Percentiles rank a stretch among this genome's conserved stretches.
Evolutionary conservation across 1,284 basidiomycete species (phyloP).

Genomic region (Coriolopsis trogii): DNA sequence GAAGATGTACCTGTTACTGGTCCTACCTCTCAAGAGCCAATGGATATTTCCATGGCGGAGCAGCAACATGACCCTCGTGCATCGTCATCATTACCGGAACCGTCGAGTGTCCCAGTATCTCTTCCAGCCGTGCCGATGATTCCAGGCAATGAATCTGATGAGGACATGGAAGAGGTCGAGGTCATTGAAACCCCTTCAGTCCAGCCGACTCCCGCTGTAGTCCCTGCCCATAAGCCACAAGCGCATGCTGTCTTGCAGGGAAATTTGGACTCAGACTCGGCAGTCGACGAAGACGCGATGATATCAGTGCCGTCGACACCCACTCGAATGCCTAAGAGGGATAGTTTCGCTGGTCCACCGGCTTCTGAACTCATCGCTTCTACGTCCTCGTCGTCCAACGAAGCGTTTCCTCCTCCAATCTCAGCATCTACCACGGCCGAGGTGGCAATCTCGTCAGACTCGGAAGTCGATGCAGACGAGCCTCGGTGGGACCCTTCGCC

Average conservation of each 20-base stretch:
- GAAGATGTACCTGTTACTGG: conserved; percentile 39
- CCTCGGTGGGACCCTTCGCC: conserved; percentile 58
- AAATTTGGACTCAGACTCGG: too few relatives aligned
- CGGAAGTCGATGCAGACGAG: conserved; percentile 9
- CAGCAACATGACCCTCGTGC: background rate
- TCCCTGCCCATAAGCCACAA: too few relatives aligned
- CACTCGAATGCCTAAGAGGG: conserved; percentile 11
- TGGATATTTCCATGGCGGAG: background rate
- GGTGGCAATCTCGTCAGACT: conserved; percentile 5
- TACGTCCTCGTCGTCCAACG: background rate
- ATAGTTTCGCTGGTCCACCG: background rate
- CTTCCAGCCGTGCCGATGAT: background rate
- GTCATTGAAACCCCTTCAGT: conserved; percentile 53
- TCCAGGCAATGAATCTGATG: conserved; percentile 22
- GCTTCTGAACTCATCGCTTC: too few relatives aligned
- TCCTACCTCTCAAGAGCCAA: background rate
- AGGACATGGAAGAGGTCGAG: conserved; percentile 30
- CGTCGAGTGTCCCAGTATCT: background rate
- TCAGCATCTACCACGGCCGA: too few relatives aligned
- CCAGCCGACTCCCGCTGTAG: conserved; percentile 43
- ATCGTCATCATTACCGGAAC: background rate
- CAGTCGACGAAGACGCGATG: too few relatives aligned
- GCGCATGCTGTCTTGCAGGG: too few relatives aligned
- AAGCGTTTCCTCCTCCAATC: too few relatives aligned
- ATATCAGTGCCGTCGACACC: conserved; percentile 32